Evolutionary conservation across 2,329 filamentous ascomycete genomes (phyloP).

Genomic region (Cladosporium colombiae): DNA sequence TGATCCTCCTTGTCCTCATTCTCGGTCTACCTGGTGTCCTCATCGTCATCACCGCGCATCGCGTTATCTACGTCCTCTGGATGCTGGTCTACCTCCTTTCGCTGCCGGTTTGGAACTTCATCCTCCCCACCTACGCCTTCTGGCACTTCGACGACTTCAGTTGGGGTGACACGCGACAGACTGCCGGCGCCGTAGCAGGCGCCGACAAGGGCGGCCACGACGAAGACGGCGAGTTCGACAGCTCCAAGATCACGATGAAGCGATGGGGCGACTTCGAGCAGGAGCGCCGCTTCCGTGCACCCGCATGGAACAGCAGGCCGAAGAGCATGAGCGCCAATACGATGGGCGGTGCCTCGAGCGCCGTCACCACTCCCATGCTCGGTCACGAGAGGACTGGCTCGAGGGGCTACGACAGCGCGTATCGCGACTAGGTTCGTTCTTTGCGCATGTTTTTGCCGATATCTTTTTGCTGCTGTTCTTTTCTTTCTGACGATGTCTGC

Average conservation of each 20-base stretch:
- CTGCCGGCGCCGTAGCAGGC: slow-evolving; percentile 85
- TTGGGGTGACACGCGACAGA: slow-evolving; percentile 98
- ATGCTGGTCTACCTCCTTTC: slow-evolving; percentile 95
- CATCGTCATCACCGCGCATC: slow-evolving; percentile 90
- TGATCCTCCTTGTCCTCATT: slow-evolving; percentile 85
- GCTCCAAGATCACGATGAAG: slow-evolving; percentile 99
- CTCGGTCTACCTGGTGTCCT: slow-evolving; percentile 89
- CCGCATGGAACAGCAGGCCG: not conserved
- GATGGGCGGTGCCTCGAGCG: slow-evolving; percentile 9
- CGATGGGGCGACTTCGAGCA: slow-evolving; percentile 95
- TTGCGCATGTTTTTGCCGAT: not conserved
- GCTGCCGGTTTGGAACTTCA: slow-evolving; percentile 95
- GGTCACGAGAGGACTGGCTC: slow-evolving; percentile 9
- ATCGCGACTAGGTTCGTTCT: not conserved
- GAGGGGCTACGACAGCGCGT: slow-evolving; percentile 2
- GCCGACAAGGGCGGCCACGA: slow-evolving; percentile 60
- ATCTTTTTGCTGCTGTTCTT: not conserved
- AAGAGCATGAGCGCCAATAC: slow-evolving; percentile 10
- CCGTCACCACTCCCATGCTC: slow-evolving; percentile 13
- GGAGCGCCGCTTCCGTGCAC: slow-evolving; percentile 41
- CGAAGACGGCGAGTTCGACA: slow-evolving; percentile 96
- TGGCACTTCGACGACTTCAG: slow-evolving; percentile 99
- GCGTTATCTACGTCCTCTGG: slow-evolving; percentile 89
- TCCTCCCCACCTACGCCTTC: slow-evolving; percentile 90
- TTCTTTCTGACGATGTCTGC: not conserved